These are phyloP conservation scores for Podospora didyma DNA, from an alignment of 495 filamentous ascomycete genomes.

Conservation along the genomic window DNA sequence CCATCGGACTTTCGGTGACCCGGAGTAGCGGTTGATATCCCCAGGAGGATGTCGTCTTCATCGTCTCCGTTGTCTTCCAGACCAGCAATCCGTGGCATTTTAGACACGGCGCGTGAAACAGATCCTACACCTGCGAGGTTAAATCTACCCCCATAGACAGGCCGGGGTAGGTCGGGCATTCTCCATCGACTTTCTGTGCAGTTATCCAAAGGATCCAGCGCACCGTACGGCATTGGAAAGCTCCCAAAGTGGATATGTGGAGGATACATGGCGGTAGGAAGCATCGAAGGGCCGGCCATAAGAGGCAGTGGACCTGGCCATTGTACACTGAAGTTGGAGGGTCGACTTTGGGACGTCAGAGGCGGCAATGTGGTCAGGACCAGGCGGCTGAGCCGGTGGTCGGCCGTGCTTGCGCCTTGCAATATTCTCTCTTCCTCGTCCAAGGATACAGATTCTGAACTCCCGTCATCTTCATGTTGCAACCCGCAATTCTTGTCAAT, in stretches of 20 bases:
- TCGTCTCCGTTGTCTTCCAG: slow-evolving; percentile 14
- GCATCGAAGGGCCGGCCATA: slow-evolving; percentile 1
- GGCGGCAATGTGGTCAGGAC: neutral
- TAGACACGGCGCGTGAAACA: neutral
- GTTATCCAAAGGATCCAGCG: neutral
- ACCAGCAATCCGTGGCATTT: slow-evolving; percentile 4
- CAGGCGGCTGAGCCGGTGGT: slow-evolving; percentile 5
- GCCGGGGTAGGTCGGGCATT: slow-evolving; percentile 23
- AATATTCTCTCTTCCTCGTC: slow-evolving; percentile 27
- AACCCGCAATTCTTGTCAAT: slow-evolving; percentile 25
- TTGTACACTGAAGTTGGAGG: slow-evolving; percentile 3
- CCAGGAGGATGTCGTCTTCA: slow-evolving; percentile 30
- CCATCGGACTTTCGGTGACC: neutral
- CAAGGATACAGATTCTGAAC: slow-evolving; percentile 11
- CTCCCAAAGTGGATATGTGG: slow-evolving; percentile 10
- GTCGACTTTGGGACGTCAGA: neutral
- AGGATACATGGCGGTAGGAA: slow-evolving; percentile 11
- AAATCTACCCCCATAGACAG: neutral
- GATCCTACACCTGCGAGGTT: neutral
- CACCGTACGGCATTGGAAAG: slow-evolving; percentile 9
- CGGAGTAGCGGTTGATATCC: neutral
- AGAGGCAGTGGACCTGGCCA: slow-evolving; percentile 1
- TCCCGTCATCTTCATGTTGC: slow-evolving; percentile 26
- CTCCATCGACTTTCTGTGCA: slow-evolving; percentile 9
- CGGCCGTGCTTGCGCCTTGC: slow-evolving; percentile 8